Base-by-base conservation (phyloP, 768 basidiomycete genomes). In the Lactarius sp. region DNA sequence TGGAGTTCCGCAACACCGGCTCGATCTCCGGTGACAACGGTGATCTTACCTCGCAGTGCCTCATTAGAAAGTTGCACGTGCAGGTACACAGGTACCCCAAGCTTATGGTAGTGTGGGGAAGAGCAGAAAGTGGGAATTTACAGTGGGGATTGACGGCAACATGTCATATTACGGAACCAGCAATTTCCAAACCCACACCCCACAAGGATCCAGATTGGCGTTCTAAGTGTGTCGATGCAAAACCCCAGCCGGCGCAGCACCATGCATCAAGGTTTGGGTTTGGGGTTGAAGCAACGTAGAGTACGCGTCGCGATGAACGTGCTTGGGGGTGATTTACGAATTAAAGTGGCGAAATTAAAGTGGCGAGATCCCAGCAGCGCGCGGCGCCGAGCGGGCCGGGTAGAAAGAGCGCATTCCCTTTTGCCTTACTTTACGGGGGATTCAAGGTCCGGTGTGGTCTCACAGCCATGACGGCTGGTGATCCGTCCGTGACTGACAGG, bases 401-500 rank as follows among this genome's bases (percentile, higher is more conserved):
- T 37, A 37, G 10, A 37, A 7, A 7, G 36, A 37, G 36, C 27
- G 27, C 27, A 27, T 27, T 27, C 27, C 27, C 27, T 27, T 27
- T 27, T 27, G 27, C 27, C 3, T 27, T 27, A 27, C 27, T 27
- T 27, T 27, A 27, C 27, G 1, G 27, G 27, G 27, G 12, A 41
- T 41, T 8, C 5, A 37, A 16, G 47, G 56, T 46, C 59, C 52
- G 60, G 44, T 60, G 22, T 6, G 18, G 12, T 61, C 22, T 46
- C 42, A 18, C 9, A 44, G 14, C 33, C 20, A 39, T 3, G 33
- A 50, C 5, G 7, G 1, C 46, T 16, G 18, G 56, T 62, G 61
- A 57, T 62, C 61, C 61, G 55, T n/a, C 55, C 55, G 55, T 44
- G 51, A 1, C 13, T 61, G 52, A 61, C 42, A 54, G 14, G 18